Evolutionary conservation across 2,329 filamentous ascomycete species (phyloP).

Genomic region (Thyridium curvatum): DNA sequence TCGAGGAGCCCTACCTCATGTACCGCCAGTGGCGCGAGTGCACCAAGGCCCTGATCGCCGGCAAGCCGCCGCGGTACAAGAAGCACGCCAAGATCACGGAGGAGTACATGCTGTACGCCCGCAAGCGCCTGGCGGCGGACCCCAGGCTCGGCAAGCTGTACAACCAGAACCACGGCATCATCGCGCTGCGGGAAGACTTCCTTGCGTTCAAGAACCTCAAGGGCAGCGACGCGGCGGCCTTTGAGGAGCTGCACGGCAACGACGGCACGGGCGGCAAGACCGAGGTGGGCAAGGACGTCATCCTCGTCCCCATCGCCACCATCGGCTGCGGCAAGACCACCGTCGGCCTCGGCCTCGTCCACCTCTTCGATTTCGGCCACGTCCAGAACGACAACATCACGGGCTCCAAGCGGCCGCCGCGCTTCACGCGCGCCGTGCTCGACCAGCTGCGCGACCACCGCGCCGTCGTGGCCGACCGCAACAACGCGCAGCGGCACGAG

Average conservation of each 20-base stretch:
- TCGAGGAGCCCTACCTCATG: conserved; percentile 97
- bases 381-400: conserved; percentile 96
- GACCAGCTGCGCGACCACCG: conserved; percentile 56
- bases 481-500: conserved; percentile 87
- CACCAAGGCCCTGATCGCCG: conserved; percentile 80
- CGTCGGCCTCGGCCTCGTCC: conserved; percentile 70
- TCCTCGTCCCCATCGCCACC: conserved; percentile 87
- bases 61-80: conserved; percentile 67
- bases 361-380: conserved; percentile 87
- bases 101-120: conserved; percentile 81
- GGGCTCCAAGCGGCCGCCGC: conserved; percentile 67
- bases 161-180: conserved; percentile 89
- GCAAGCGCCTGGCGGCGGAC: conserved; percentile 63
- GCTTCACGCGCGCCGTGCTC: conserved; percentile 68
- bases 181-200: conserved; percentile 83
- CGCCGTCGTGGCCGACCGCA: conserved; percentile 85
- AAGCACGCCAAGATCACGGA: conserved; percentile 89
- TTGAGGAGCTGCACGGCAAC: conserved; percentile 55
- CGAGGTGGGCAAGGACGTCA: conserved; percentile 59
- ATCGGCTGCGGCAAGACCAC: conserved; percentile 98
- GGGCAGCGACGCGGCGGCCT: conserved; percentile 78
- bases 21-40: conserved; percentile 98
- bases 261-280: conserved; percentile 32
- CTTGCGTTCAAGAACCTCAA: conserved; percentile 76
- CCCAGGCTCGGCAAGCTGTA: conserved; percentile 65